Percentiles rank a stretch among this genome's conserved stretches.
Evolutionary conservation across 1,284 basidiomycete species (phyloP).

Genomic region (Pseudozyma hubeiensis): DNA sequence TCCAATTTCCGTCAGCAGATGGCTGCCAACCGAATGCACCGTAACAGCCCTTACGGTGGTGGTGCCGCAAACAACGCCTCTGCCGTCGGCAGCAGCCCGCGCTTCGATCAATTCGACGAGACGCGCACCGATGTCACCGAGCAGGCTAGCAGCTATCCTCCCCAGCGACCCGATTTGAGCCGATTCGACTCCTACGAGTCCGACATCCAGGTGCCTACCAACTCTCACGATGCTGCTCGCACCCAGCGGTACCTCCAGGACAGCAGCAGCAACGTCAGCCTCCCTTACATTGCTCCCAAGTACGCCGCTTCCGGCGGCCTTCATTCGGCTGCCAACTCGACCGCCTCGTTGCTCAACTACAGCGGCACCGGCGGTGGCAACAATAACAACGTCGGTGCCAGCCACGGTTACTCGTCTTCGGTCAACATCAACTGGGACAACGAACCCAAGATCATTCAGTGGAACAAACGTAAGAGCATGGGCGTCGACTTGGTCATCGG

Average conservation of each 20-base stretch:
- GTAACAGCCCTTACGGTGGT: constrained; percentile 27
- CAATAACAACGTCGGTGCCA: constrained; percentile 18
- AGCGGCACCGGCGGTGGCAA: constrained; percentile 26
- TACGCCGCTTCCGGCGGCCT: constrained; percentile 24
- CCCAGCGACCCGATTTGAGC: constrained; percentile 17
- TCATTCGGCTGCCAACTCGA: constrained; percentile 24
- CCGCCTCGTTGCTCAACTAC: constrained; percentile 43
- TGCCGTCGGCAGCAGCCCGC: constrained; percentile 30
- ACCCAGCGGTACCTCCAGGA: constrained; percentile 49
- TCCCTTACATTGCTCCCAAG: constrained; percentile 48
- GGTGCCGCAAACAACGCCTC: constrained; percentile 16
- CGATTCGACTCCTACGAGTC: constrained; percentile 45
- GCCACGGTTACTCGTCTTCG: constrained; percentile 35
- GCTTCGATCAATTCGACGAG: constrained; percentile 29
- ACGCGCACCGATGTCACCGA: constrained; percentile 3
- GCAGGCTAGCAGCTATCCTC: constrained; percentile 29
- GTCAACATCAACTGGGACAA: constrained; percentile 39
- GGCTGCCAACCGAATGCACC: constrained; percentile 15
- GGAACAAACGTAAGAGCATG: constrained; percentile 49
- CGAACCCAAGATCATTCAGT: constrained; percentile 54
- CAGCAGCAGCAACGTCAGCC: constrained; percentile 41
- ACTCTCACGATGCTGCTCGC: constrained; percentile 37
- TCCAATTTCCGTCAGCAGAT: constrained; percentile 36
- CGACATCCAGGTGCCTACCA: constrained; percentile 32
- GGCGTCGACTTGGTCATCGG: constrained; percentile 38